Conservation (phyloP, 2,329 filamentous ascomycete genomes). For the Cytospora schulzeri region DNA sequence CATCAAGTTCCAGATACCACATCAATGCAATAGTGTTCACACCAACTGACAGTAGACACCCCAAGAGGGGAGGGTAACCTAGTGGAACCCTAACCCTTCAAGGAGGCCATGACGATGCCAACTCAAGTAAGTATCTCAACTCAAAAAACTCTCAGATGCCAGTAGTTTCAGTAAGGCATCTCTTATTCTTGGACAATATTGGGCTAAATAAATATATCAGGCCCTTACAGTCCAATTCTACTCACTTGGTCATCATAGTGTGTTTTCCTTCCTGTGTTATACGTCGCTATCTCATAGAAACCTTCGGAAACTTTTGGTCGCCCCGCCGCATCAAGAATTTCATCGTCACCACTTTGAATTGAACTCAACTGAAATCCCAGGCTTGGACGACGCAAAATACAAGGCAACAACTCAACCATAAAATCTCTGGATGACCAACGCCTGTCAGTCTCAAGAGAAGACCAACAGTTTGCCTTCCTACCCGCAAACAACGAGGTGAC, state of each 20-base stretch:
- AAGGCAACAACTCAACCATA: not conserved
- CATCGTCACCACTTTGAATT: not conserved
- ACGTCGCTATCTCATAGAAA: conserved; percentile 1
- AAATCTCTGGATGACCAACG: not conserved
- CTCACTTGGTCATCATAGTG: not conserved
- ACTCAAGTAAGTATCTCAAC: not conserved
- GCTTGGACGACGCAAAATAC: not conserved
- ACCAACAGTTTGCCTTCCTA: not conserved
- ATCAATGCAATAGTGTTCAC: too few relatives aligned
- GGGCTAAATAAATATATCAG: too few relatives aligned
- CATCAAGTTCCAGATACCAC: too few relatives aligned
- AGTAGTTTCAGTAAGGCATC: not conserved
- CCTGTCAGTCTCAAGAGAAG: not conserved
- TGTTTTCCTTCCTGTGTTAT: not conserved
- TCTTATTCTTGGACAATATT: not conserved
- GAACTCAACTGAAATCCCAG: not conserved
- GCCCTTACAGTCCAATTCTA: not conserved
- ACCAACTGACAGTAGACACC: too few relatives aligned
- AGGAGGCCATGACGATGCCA: not conserved
- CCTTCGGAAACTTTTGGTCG: conserved; percentile 10
- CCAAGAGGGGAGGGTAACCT: too few relatives aligned
- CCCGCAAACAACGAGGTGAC: not conserved
- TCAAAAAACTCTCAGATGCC: too few relatives aligned
- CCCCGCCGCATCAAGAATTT: conserved; percentile 27
- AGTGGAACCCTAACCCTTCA: not conserved